Percentiles rank a stretch among this genome's conserved stretches.
These are phyloP conservation scores for Pythium brachiatum DNA, from an alignment of 352 stramenopile genomes.

Conservation along the genomic window DNA sequence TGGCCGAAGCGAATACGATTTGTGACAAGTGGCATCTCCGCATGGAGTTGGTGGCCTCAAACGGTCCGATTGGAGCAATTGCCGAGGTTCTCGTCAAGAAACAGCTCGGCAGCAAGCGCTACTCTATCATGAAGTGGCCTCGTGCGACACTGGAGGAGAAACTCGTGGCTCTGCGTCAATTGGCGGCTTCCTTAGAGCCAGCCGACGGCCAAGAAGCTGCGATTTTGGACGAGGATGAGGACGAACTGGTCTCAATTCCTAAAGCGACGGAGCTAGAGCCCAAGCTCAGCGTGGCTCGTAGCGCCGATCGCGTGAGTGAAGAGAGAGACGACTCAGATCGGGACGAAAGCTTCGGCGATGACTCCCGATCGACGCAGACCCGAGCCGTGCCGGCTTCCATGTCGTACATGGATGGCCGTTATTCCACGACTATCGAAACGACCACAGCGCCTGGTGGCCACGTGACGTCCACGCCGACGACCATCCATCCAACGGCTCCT, in stretches of 20 bases:
- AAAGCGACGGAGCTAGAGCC: background rate
- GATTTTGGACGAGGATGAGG: slow-evolving; percentile 7
- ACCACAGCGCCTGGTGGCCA: background rate
- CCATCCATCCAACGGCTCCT: slow-evolving; percentile 18
- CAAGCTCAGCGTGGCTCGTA: slow-evolving; percentile 13
- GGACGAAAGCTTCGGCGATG: slow-evolving; percentile 14
- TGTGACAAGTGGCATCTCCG: slow-evolving; percentile 50
- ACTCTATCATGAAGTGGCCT: slow-evolving; percentile 42
- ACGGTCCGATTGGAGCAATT: background rate
- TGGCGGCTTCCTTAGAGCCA: slow-evolving; percentile 41
- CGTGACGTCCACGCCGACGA: slow-evolving; percentile 1
- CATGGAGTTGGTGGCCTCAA: slow-evolving; percentile 27
- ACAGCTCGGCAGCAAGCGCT: slow-evolving; percentile 37
- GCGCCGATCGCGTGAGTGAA: slow-evolving; percentile 12
- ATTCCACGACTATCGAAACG: slow-evolving; percentile 21
- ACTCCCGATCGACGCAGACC: slow-evolving; percentile 20
- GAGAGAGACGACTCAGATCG: slow-evolving; percentile 1
- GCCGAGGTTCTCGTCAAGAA: slow-evolving; percentile 46
- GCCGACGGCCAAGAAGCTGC: background rate
- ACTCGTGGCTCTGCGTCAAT: slow-evolving; percentile 42
- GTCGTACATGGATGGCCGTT: slow-evolving; percentile 18
- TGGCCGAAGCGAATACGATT: slow-evolving; percentile 62
- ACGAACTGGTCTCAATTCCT: background rate
- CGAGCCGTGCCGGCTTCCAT: slow-evolving; percentile 19
- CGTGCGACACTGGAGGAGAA: slow-evolving; percentile 43